A percentile compares a stretch with the other conserved stretches of the same genome.
Evolutionary conservation across 768 basidiomycete species (phyloP).

Genomic region (Auricularia cornea): DNA sequence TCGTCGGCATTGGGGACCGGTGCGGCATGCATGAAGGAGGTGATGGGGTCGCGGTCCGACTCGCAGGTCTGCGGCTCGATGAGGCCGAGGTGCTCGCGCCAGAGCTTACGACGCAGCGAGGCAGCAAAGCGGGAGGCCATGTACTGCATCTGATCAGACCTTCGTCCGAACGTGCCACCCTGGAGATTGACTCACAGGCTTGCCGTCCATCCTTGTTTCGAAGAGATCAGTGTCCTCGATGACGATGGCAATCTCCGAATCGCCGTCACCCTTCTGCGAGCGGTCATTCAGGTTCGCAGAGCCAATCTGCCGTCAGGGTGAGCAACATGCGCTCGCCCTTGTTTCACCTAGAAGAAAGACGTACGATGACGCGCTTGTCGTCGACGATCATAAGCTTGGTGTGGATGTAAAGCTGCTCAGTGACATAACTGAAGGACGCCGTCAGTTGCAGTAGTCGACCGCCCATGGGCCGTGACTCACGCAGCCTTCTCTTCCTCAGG

Average conservation of each 20-base stretch:
- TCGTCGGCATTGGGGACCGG: constrained; percentile 66
- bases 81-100: constrained; percentile 75
- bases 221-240: constrained; percentile 84
- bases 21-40: constrained; percentile 70
- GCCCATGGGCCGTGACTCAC: constrained; percentile 45
- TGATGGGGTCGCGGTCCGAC: constrained; percentile 31
- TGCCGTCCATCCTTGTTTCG: constrained; percentile 67
- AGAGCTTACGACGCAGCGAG: constrained; percentile 73
- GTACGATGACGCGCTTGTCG: constrained; percentile 78
- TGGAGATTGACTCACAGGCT: constrained; percentile 25
- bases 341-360: constrained; percentile 20
- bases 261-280: constrained; percentile 83
- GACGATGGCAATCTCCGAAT: constrained; percentile 89
- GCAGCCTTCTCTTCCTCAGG: constrained; percentile 75
- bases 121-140: constrained; percentile 74
- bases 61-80: constrained; percentile 59
- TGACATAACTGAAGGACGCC: constrained; percentile 52
- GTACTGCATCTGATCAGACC: constrained; percentile 28
- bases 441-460: neutral
- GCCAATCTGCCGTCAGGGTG: constrained; percentile 54
- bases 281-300: constrained; percentile 91
- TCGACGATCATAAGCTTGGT: constrained; percentile 93
- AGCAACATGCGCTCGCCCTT: neutral
- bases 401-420: constrained; percentile 78
- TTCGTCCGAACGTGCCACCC: neutral